phyloP scores from a whole-genome alignment of 169 alveolate genomes.

The Eimeria praecox region DNA sequence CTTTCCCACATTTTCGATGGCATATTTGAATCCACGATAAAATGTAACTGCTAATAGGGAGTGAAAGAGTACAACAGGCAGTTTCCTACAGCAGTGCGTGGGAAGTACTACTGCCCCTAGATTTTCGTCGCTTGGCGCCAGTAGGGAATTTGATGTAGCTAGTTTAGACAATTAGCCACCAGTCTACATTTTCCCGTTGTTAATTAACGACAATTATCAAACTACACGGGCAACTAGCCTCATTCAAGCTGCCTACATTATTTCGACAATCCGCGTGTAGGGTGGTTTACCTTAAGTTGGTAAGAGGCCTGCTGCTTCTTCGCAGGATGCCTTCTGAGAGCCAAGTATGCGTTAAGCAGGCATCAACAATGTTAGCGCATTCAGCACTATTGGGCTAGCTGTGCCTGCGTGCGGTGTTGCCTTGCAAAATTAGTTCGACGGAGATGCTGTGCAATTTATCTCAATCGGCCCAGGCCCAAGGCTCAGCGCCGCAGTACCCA shows the following conservation, averaged over 20 bases:
- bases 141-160: neutral
- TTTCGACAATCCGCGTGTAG: neutral
- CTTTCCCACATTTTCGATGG: neutral
- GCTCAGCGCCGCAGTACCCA: neutral
- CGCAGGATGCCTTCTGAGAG: neutral
- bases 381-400: neutral
- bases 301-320: neutral
- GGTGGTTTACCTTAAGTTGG: neutral
- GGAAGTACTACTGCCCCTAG: neutral
- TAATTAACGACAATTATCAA: neutral
- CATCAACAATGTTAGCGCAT: neutral
- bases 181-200: neutral
- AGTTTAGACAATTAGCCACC: neutral
- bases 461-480: neutral
- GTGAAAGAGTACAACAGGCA: neutral
- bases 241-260: neutral
- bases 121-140: neutral
- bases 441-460: too few relatives aligned
- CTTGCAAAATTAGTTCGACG: neutral
- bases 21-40: neutral
- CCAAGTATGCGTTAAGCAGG: neutral
- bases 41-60: neutral
- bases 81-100: neutral
- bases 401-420: neutral
- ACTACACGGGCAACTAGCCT: neutral